phyloP scores from a whole-genome alignment of 2,329 filamentous ascomycete species.

The Neophaeococcomyces mojaviensis region DNA sequence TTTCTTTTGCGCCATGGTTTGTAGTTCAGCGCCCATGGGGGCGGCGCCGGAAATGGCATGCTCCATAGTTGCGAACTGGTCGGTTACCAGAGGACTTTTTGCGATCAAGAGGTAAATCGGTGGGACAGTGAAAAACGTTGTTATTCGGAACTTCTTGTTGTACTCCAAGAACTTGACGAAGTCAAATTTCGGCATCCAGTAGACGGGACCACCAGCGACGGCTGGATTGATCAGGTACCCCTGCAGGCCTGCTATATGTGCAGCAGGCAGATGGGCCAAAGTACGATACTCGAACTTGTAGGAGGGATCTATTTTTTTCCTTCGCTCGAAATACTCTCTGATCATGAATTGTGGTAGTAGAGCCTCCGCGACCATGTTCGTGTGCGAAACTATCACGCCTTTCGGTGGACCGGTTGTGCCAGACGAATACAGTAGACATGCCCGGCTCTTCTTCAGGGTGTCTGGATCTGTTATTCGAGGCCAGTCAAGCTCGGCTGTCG shows the following conservation, averaged over 20 bases:
- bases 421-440: conserved; percentile 29
- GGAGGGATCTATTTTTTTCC: conserved; percentile 26
- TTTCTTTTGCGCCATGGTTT: conserved; percentile 44
- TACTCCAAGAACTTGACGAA: conserved; percentile 50
- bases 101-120: conserved; percentile 56
- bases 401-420: conserved; percentile 28
- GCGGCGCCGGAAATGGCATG: conserved; percentile 48
- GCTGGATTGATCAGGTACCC: conserved; percentile 42
- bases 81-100: conserved; percentile 48
- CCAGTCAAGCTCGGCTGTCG: conserved; percentile 42
- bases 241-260: conserved; percentile 43
- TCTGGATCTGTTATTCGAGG: conserved; percentile 43
- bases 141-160: conserved; percentile 44
- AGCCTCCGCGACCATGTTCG: conserved; percentile 36
- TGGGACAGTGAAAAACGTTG: conserved; percentile 52
- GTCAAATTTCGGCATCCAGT: conserved; percentile 58
- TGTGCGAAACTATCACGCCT: conserved; percentile 25
- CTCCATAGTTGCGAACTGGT: conserved; percentile 47
- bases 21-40: conserved; percentile 48
- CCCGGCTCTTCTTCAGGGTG: conserved; percentile 39
- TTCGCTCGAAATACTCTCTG: conserved; percentile 22
- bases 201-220: conserved; percentile 43
- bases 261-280: conserved; percentile 40
- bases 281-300: conserved; percentile 29
- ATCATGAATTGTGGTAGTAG: conserved; percentile 24